Conservation (phyloP, 2,329 filamentous ascomycete genomes). For the Colletotrichum trifolii region DNA sequence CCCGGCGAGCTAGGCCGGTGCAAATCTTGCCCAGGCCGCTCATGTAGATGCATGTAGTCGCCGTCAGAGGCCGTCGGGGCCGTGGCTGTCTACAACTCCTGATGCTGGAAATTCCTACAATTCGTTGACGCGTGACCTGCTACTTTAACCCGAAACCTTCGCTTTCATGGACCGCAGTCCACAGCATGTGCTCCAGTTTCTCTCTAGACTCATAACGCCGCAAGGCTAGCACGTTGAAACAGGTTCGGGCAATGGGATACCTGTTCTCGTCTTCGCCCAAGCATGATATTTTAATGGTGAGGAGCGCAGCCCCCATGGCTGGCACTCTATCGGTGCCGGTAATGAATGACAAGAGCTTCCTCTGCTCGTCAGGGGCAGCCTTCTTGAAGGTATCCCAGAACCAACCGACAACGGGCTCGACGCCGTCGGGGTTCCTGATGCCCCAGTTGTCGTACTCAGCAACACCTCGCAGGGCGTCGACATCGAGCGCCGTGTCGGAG, state of each 20-base stretch:
- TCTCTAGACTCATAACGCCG: conserved; percentile 76
- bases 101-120: conserved; percentile 15
- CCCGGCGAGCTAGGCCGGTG: conserved; percentile 3
- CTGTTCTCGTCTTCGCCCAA: conserved; percentile 79
- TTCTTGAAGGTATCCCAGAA: conserved; percentile 87
- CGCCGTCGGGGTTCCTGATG: conserved; percentile 62
- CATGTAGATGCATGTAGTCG: conserved; percentile 15
- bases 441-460: conserved; percentile 87
- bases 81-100: conserved; percentile 22
- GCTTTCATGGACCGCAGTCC: conserved; percentile 88
- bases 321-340: conserved; percentile 92
- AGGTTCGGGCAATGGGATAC: conserved; percentile 88
- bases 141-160: conserved; percentile 92
- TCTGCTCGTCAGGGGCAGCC: conserved; percentile 74
- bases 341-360: conserved; percentile 85
- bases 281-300: conserved; percentile 81
- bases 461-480: conserved; percentile 78
- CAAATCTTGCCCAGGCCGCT: conserved; percentile 1
- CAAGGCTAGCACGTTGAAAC: conserved; percentile 86
- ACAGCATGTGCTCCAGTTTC: conserved; percentile 77
- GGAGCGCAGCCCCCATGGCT: conserved; percentile 83
- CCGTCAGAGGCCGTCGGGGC: conserved; percentile 9
- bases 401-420: conserved; percentile 79
- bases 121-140: conserved; percentile 38
- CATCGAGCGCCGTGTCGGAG: conserved; percentile 85